Evolutionary conservation across 2,329 filamentous ascomycete genomes (phyloP), one percentile per base, ranked within the genome.

Genomic region (Sarocladium strictum): DNA sequence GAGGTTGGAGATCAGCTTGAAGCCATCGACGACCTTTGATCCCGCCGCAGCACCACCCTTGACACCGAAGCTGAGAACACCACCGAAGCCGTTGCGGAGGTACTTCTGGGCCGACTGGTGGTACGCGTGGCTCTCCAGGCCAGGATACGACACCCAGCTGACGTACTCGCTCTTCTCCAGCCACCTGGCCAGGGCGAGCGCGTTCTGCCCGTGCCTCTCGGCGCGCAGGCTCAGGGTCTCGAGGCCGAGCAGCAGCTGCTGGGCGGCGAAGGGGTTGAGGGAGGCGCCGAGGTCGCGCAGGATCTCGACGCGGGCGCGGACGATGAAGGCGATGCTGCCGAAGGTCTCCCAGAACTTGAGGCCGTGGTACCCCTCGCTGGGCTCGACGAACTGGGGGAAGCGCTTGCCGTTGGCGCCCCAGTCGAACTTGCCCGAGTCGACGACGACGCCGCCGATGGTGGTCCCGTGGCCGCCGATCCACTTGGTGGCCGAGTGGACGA

Each of bases 401-500:
- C 92, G 86, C 63, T 82, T 82, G 47, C 77, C 87, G 68, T 96
- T 74, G 72, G 87, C 87, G 62, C 88, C 90, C 92, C 93, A 97
- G 77, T 96, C 87, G 68, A 97, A 97, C 69, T 90, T 94, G 64
- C 92, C 92, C 61, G 86, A 83, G 74, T 97, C 92, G 59, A 97
- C 77, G 32, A 97, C 81, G 41, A 96, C 81, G 58, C 92, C 92
- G 56, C 81, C 92, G 61, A 97, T 89, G 24, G 92, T 96, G 38
- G 92, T 96, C 58, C 92, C 93, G 71, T 97, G 93, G 40, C 92
- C 92, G 55, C 92, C 92, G 59, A 97, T 97, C 92, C 92, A 97
- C 73, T 97, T 97, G 56, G 92, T 96, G 11, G 91, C 91, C 37
- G 89, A 94, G 78, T 97, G 91, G 23, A 96, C 89, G 53, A 97